A percentile compares a stretch with the other conserved stretches of the same genome.
Evolutionary conservation across 2,329 filamentous ascomycete genomes (phyloP).

Genomic region (Neofusicoccum sp.): DNA sequence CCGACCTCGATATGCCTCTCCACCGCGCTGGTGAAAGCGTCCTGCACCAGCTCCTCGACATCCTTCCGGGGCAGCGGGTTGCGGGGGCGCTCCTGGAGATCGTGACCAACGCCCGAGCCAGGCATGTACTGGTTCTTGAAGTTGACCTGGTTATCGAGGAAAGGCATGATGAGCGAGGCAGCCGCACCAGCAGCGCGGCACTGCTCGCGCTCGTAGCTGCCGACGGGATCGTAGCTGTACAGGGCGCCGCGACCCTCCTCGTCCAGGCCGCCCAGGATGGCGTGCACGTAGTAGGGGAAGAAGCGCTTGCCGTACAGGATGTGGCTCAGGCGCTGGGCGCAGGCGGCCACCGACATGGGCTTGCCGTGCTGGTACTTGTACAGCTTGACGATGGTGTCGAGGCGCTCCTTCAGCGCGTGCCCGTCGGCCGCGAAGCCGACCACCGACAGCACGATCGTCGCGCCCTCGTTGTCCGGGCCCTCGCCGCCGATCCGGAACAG

Average conservation of each 20-base stretch:
- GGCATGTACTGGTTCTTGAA: conserved; percentile 98
- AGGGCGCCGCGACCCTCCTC: conserved; percentile 92
- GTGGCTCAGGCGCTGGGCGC: conserved; percentile 89
- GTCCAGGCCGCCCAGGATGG: conserved; percentile 89
- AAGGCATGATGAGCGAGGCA: conserved; percentile 95
- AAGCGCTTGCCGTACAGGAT: conserved; percentile 97
- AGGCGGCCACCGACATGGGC: conserved; percentile 89
- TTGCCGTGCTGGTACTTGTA: conserved; percentile 98
- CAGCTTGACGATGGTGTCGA: conserved; percentile 96
- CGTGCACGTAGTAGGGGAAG: conserved; percentile 97
- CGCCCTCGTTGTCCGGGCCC: conserved; percentile 68
- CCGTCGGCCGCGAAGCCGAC: conserved; percentile 96
- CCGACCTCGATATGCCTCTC: conserved; percentile 99
- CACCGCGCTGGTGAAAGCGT: conserved; percentile 96
- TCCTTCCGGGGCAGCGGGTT: conserved; percentile 68
- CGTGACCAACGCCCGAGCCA: conserved; percentile 79
- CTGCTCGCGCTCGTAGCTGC: conserved; percentile 95
- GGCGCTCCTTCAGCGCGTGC: conserved; percentile 85
- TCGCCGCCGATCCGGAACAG: conserved; percentile 96
- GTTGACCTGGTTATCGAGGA: conserved; percentile 99
- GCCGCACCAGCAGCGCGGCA: conserved; percentile 91
- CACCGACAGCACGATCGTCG: conserved; percentile 85
- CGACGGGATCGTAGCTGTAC: conserved; percentile 97
- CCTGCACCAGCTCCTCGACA: conserved; percentile 86
- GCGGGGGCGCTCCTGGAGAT: conserved; percentile 66